A percentile compares a stretch with the other conserved stretches of the same genome.
Evolutionary conservation across 352 stramenopile genomes (phyloP).

Genomic region (Globisporangium cylindrosporum): DNA sequence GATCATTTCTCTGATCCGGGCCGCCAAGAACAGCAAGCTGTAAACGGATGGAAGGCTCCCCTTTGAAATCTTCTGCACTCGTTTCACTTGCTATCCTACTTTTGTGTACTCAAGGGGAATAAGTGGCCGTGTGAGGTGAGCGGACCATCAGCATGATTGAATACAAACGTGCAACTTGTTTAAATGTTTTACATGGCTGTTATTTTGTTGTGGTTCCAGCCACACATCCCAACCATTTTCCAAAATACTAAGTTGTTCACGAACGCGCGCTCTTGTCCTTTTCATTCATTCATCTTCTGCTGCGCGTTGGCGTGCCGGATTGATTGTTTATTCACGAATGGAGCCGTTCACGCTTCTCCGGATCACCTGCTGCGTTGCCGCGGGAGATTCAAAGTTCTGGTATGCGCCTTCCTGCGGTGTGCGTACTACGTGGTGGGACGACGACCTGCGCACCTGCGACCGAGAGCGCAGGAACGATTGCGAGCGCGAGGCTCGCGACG

Average conservation of each 20-base stretch:
- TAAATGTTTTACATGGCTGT: background rate
- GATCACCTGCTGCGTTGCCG: constrained; percentile 10
- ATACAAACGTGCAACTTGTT: background rate
- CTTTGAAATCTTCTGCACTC: background rate
- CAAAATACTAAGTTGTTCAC: background rate
- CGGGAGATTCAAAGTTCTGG: constrained; percentile 80
- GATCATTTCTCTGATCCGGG: background rate
- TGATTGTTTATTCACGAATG: background rate
- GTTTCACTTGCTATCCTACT: background rate
- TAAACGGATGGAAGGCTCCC: background rate
- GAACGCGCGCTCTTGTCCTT: background rate
- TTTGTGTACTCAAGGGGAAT: background rate
- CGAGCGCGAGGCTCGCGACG: constrained; percentile 58
- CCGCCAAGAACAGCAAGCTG: constrained; percentile 7
- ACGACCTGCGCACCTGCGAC: constrained; percentile 48
- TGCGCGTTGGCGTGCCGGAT: background rate
- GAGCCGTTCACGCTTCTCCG: constrained; percentile 15
- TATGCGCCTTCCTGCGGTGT: constrained; percentile 66
- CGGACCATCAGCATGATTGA: background rate
- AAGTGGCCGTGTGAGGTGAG: background rate
- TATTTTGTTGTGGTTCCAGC: background rate
- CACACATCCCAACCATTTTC: background rate
- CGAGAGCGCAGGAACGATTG: constrained; percentile 81
- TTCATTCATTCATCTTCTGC: background rate
- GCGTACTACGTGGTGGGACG: constrained; percentile 46